These are phyloP conservation scores for Micractinium conductrix DNA, from an alignment of 139 green algal species.

Conservation along the genomic window DNA sequence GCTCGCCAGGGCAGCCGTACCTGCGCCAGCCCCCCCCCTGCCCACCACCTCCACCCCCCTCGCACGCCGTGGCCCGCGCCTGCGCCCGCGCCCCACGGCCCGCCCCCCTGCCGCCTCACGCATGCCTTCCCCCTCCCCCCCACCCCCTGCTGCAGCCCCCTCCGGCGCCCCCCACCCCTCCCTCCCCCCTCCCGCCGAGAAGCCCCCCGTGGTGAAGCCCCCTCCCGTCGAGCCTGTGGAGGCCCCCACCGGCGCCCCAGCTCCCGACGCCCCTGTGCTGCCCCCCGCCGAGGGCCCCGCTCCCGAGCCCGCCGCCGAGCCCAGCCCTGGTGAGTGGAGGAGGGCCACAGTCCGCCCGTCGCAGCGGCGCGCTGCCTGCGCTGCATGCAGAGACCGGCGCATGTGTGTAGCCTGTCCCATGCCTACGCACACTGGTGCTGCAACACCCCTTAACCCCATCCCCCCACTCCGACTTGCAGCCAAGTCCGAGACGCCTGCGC, in stretches of 20 bases:
- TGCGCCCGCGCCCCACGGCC: no score
- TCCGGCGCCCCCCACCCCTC: not conserved
- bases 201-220: not conserved
- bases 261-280: not conserved
- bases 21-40: no score
- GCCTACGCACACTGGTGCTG: no score
- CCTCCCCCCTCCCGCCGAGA: not conserved
- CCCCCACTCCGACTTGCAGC: not conserved
- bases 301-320: not conserved
- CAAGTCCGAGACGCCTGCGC: not conserved
- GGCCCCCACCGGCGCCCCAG: not conserved
- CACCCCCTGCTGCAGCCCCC: not conserved
- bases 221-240: not conserved
- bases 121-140: not conserved
- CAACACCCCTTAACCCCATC: no score
- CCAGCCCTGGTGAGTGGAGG: no score
- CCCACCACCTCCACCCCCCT: no score
- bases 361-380: not conserved
- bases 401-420: no score
- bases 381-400: no score
- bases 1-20: not conserved
- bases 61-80: no score
- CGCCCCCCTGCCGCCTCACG: not conserved
- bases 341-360: not conserved
- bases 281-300: not conserved